Evolutionary conservation across 495 filamentous ascomycete species (phyloP).

Genomic region (Penicillium paradoxum): DNA sequence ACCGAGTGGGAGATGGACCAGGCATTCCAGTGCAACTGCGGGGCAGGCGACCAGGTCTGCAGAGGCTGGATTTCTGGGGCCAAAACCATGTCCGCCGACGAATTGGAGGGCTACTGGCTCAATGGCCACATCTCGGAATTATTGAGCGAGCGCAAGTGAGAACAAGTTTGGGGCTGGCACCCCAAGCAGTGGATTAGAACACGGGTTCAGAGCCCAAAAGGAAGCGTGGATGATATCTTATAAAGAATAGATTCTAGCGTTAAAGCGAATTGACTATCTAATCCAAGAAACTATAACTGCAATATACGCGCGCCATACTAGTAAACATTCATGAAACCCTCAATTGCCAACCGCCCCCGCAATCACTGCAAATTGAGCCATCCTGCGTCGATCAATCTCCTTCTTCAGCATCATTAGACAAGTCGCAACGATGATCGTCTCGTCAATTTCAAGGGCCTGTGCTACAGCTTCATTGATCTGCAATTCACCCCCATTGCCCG

Average conservation of each 20-base stretch:
- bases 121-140: conserved; percentile 34
- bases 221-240: conserved; percentile 1
- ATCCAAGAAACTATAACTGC: not conserved
- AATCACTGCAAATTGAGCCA: conserved; percentile 42
- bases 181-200: not conserved
- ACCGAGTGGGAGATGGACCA: conserved; percentile 75
- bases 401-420: conserved; percentile 54
- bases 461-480: conserved; percentile 34
- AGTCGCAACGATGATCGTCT: conserved; percentile 47
- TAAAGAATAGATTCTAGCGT: conserved; percentile 2
- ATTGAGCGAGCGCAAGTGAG: conserved; percentile 18
- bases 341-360: conserved; percentile 19
- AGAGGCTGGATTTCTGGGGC: conserved; percentile 34
- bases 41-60: conserved; percentile 28
- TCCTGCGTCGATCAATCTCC: conserved; percentile 50
- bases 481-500: conserved; percentile 51
- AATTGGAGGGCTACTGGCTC: conserved; percentile 35
- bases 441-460: conserved; percentile 19
- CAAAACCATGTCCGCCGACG: conserved; percentile 23
- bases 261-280: not conserved
- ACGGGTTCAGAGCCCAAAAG: not conserved
- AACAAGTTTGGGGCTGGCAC: not conserved
- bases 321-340: not conserved
- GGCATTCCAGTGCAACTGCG: conserved; percentile 63
- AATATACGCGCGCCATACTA: not conserved